Conservation (phyloP, 805 yeast genomes). For the Wickerhamiella domercqiae region DNA sequence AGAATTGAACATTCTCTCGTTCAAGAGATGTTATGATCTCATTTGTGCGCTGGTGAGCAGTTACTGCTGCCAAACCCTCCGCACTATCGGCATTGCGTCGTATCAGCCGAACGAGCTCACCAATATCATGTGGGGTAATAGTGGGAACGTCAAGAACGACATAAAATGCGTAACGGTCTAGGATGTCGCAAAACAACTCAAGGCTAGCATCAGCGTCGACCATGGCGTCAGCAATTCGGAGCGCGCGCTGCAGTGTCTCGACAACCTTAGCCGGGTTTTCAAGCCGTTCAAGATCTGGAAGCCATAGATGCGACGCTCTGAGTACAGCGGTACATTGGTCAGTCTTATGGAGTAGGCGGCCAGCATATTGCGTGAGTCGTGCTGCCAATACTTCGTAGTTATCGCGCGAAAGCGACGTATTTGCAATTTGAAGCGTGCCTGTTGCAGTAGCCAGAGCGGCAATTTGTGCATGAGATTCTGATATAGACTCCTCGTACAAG, state of each 20-base stretch:
- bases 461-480: conserved; percentile 39
- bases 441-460: conserved; percentile 37
- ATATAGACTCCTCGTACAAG: conserved; percentile 53
- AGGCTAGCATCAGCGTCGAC: conserved; percentile 63
- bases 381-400: conserved; percentile 73
- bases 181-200: conserved; percentile 77
- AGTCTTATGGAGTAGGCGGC: conserved; percentile 75
- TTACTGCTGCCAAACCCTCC: background rate
- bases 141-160: conserved; percentile 62
- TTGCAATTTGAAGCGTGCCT: conserved; percentile 35
- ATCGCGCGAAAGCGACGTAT: conserved; percentile 38
- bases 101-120: conserved; percentile 74
- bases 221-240: conserved; percentile 86
- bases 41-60: conserved; percentile 5
- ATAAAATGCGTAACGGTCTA: conserved; percentile 73
- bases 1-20: background rate
- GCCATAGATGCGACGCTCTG: conserved; percentile 82
- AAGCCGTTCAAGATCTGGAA: conserved; percentile 33
- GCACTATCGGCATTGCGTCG: background rate
- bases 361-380: conserved; percentile 73
- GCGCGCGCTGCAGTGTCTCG: conserved; percentile 78
- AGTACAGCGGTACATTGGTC: conserved; percentile 91
- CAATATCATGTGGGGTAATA: conserved; percentile 60
- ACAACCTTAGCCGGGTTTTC: conserved; percentile 43
- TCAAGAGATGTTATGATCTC: conserved; percentile 14